phyloP scores from a whole-genome alignment of 768 basidiomycete species.

The Lactarius quietus region DNA sequence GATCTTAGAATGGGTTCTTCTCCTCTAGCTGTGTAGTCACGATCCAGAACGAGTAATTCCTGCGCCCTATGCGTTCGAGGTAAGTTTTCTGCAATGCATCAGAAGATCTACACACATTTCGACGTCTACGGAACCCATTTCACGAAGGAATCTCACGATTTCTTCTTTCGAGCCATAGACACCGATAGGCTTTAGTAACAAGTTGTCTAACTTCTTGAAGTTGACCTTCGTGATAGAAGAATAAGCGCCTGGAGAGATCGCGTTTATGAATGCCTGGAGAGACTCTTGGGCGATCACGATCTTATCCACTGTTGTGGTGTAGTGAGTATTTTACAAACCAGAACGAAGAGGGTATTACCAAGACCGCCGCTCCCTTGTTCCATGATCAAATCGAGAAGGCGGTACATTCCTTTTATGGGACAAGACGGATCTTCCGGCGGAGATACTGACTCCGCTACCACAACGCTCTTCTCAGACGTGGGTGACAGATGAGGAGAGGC shows the following conservation, averaged over 20 bases:
- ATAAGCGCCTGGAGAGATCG: conserved; percentile 49
- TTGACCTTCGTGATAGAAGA: conserved; percentile 52
- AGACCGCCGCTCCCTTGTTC: conserved; percentile 51
- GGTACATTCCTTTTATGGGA: conserved; percentile 46
- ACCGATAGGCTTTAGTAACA: conserved; percentile 48
- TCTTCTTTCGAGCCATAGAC: conserved; percentile 54
- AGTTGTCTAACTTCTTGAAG: conserved; percentile 48
- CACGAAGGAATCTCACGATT: conserved; percentile 44
- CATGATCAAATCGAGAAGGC: conserved; percentile 50
- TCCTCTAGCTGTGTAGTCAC: conserved; percentile 21
- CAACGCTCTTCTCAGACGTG: neutral
- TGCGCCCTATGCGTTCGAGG: conserved; percentile 20
- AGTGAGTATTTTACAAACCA: neutral
- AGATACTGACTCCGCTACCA: neutral
- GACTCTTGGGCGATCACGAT: conserved; percentile 56
- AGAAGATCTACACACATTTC: conserved; percentile 37
- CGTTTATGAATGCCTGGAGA: conserved; percentile 46
- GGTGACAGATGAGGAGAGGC: neutral
- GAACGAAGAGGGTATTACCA: conserved; percentile 35
- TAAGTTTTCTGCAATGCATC: neutral
- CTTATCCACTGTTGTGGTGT: conserved; percentile 48
- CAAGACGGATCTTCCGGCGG: conserved; percentile 10
- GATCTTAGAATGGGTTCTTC: conserved; percentile 41
- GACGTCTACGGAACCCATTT: conserved; percentile 38
- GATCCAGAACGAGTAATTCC: conserved; percentile 22